phyloP scores from a whole-genome alignment of 768 basidiomycete species.

The Phaffia australis region DNA sequence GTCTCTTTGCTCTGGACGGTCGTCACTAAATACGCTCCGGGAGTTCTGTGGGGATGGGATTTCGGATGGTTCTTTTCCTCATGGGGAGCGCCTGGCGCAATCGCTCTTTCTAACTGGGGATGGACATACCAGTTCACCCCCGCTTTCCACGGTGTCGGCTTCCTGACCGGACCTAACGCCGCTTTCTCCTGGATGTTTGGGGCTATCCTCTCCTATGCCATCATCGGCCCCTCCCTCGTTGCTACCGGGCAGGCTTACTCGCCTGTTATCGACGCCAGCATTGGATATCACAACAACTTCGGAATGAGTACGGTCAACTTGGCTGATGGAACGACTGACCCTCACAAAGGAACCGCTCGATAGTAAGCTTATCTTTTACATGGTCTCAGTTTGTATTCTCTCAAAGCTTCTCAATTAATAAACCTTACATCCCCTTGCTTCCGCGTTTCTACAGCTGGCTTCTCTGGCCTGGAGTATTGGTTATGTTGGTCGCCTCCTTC shows the following conservation, averaged over 20 bases:
- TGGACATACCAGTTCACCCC: conserved; percentile 30
- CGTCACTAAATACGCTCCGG: conserved; percentile 50
- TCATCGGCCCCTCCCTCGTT: conserved; percentile 49
- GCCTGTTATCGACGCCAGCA: conserved; percentile 30
- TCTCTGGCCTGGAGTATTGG: conserved; percentile 52
- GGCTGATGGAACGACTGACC: background rate
- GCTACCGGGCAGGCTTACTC: conserved; percentile 49
- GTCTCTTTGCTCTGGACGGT: conserved; percentile 48
- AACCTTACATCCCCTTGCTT: conserved; percentile 44
- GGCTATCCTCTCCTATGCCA: conserved; percentile 51
- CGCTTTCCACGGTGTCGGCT: conserved; percentile 33
- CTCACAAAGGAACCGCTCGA: conserved; percentile 3
- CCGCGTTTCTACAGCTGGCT: conserved; percentile 49
- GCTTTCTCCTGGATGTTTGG: conserved; percentile 43
- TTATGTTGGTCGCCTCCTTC: conserved; percentile 55
- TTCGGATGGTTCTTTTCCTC: conserved; percentile 44
- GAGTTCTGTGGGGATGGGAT: conserved; percentile 57
- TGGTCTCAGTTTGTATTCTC: background rate
- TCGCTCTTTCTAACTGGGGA: conserved; percentile 24
- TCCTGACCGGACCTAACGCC: conserved; percentile 29
- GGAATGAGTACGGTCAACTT: conserved; percentile 4
- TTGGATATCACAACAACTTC: conserved; percentile 4
- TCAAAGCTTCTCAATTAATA: conserved; percentile 31
- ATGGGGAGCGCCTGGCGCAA: conserved; percentile 20
- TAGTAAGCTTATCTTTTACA: background rate